These are phyloP conservation scores for Schizothecium vesticola DNA, from an alignment of 495 filamentous ascomycete genomes.

Conservation along the genomic window DNA sequence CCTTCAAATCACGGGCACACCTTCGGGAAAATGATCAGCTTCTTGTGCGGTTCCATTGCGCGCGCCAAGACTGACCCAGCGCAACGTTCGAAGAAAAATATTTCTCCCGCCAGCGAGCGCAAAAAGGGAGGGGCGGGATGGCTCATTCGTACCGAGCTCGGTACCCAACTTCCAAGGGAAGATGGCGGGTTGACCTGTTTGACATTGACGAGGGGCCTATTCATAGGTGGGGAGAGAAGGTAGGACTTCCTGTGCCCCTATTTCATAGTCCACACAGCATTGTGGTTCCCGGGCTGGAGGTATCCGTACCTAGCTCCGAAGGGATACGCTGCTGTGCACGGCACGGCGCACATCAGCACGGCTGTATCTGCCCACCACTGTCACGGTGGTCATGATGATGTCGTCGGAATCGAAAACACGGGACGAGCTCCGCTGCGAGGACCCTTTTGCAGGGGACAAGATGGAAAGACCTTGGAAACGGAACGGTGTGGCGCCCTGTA, in stretches of 20 bases:
- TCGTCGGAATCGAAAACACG: not conserved
- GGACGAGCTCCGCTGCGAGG: not conserved
- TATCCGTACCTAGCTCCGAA: not conserved
- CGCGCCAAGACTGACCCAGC: not conserved
- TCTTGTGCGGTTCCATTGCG: not conserved
- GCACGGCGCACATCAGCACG: not conserved
- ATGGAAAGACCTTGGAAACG: slow-evolving; percentile 1
- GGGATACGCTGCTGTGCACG: not conserved
- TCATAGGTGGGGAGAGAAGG: not conserved
- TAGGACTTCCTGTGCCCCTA: not conserved
- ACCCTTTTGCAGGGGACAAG: not conserved
- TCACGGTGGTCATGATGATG: not conserved
- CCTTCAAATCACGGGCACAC: not conserved
- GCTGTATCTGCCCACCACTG: not conserved
- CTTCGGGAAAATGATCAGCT: not conserved
- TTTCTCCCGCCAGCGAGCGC: not conserved
- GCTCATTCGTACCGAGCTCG: not conserved
- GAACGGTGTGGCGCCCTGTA: slow-evolving; percentile 8
- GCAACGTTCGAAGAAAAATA: not conserved
- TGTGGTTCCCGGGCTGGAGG: not conserved
- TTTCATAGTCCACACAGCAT: not conserved
- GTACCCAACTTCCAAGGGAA: not conserved
- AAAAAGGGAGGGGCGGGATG: not conserved
- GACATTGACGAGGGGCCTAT: not conserved
- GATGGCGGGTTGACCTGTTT: not conserved